phyloP scores from a whole-genome alignment of 1,284 basidiomycete genomes.

The Tilletia setariae region DNA sequence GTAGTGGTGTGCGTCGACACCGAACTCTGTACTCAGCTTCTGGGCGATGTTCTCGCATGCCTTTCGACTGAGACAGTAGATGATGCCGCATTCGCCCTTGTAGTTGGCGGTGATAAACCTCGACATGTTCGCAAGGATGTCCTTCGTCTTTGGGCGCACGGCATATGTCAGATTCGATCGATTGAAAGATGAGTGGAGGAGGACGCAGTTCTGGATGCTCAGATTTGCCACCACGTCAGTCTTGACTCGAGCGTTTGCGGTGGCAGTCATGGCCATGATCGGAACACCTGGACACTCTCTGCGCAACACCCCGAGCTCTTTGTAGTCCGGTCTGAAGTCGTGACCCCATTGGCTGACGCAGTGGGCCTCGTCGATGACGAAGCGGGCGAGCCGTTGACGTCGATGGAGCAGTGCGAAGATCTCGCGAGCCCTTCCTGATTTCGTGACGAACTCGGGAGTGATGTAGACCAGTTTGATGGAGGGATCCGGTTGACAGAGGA shows the following conservation, averaged over 20 bases:
- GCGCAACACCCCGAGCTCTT: slow-evolving; percentile 66
- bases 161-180: slow-evolving; percentile 78
- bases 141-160: slow-evolving; percentile 64
- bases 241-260: slow-evolving; percentile 74
- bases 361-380: slow-evolving; percentile 95
- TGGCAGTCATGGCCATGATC: slow-evolving; percentile 94
- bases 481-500: slow-evolving; percentile 52
- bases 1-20: slow-evolving; percentile 73
- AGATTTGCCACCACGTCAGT: slow-evolving; percentile 75
- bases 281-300: slow-evolving; percentile 73
- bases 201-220: slow-evolving; percentile 59
- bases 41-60: slow-evolving; percentile 77
- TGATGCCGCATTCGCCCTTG: slow-evolving; percentile 70
- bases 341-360: slow-evolving; percentile 81
- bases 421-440: slow-evolving; percentile 57
- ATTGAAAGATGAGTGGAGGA: slow-evolving; percentile 81
- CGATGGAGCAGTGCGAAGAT: slow-evolving; percentile 65
- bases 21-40: slow-evolving; percentile 62
- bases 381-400: slow-evolving; percentile 69
- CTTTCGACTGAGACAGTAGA: slow-evolving; percentile 74
- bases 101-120: slow-evolving; percentile 68
- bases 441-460: slow-evolving; percentile 75
- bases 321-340: slow-evolving; percentile 67
- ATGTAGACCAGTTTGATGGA: slow-evolving; percentile 71
- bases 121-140: slow-evolving; percentile 66